Evolutionary conservation across 2,329 filamentous ascomycete genomes (phyloP).

Genomic region (Lachnellula subtilissima): DNA sequence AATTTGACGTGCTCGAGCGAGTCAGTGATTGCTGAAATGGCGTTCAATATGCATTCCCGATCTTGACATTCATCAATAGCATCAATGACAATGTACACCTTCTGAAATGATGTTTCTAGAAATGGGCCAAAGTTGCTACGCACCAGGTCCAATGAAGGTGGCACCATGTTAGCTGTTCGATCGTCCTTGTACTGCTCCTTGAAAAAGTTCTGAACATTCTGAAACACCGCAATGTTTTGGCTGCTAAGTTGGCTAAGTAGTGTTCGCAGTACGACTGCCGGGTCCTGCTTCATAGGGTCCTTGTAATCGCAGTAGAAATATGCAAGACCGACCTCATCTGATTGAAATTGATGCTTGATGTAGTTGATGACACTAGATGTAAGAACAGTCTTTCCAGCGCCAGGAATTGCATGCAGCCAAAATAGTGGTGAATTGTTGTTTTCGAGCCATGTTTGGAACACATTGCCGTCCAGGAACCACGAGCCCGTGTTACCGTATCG

Average conservation of each 20-base stretch:
- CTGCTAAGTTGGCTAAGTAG: slow-evolving; percentile 4
- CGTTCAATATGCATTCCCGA: not conserved
- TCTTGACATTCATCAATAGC: slow-evolving; percentile 7
- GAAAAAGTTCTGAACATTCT: slow-evolving; percentile 1
- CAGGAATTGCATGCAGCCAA: slow-evolving; percentile 29
- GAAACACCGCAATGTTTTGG: slow-evolving; percentile 2
- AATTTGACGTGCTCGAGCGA: not conserved
- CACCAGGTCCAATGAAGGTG: not conserved
- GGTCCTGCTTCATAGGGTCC: slow-evolving; percentile 6
- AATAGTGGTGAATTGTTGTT: not conserved
- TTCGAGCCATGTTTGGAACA: not conserved
- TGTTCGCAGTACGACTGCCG: slow-evolving; percentile 2
- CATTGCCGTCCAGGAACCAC: not conserved
- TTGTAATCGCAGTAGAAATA: slow-evolving; percentile 33
- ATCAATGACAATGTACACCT: slow-evolving; percentile 2
- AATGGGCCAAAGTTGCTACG: not conserved
- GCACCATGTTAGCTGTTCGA: not conserved
- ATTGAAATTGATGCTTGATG: slow-evolving; percentile 24
- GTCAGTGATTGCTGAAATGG: not conserved
- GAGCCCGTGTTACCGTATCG: not conserved
- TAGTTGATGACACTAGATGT: slow-evolving; percentile 39
- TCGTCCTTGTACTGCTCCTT: not conserved
- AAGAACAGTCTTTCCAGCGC: slow-evolving; percentile 45
- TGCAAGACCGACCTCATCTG: slow-evolving; percentile 25
- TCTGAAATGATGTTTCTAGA: not conserved